Evolutionary conservation across 2,329 filamentous ascomycete genomes (phyloP), one percentile per base, ranked within the genome.

Genomic region (Thelonectria discophora): DNA sequence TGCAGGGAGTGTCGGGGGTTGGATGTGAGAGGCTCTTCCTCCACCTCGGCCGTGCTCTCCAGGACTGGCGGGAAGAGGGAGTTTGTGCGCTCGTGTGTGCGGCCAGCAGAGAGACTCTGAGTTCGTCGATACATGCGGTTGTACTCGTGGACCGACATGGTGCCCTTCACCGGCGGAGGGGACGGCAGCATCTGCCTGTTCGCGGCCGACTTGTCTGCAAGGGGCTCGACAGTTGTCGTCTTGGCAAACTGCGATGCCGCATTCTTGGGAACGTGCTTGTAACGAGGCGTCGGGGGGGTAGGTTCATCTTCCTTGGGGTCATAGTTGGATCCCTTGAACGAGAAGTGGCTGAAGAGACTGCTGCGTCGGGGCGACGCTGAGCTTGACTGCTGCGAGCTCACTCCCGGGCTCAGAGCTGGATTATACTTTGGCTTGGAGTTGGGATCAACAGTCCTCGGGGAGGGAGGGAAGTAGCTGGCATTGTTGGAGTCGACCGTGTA

Each of bases 171-270:
- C 52, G 66, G 62, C 5, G 65, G 65, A 15, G 66, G 69, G 30
- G 55, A 47, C 15, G 57, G 72, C 40, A 76, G 75, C 8, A 82
- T 81, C 12, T 84, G 69, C 54, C 77, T 80, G 65, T 83, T 81
- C 12, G 78, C 71, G 10, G 76, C 71, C 6, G 70, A 69, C 50
- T 72, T 76, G 30, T 80, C 69, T 15, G 65, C 34, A 11, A 72
- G 42, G 5, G 70, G 68, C 18, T 80, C 79, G 15, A 79, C 76
- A 1, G 83, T 85, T 0, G 85, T 81, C 0, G 86, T 88, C 45
- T 79, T 75, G 10, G 80, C 75, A 68, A 88, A 88, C 59, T 87
- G 84, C 12, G 79, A 70, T 1, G 85, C 85, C 0, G 86, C 86
- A 37, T 83, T 79, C 54, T 79, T 78, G 13, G 86, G 86, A 2